Conservation (phyloP, 2,329 filamentous ascomycete genomes). For the Claviceps lovelessii region DNA sequence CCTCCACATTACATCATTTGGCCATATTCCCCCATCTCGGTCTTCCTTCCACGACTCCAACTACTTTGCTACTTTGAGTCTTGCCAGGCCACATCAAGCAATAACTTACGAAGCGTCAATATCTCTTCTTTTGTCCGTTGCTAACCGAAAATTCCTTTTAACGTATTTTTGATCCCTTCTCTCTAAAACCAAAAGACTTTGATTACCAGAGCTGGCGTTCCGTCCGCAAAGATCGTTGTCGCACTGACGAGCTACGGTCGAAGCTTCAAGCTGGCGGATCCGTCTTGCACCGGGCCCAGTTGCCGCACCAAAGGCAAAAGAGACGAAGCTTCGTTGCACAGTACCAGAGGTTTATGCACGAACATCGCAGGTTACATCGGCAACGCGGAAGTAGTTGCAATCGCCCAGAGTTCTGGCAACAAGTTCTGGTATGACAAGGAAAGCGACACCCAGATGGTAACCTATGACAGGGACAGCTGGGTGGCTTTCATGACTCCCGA, state of each 20-base stretch:
- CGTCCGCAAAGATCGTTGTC: conserved; percentile 13
- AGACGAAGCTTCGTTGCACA: conserved; percentile 6
- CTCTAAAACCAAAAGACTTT: neutral
- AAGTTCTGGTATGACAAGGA: neutral
- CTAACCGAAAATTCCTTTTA: neutral
- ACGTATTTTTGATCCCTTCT: too few species aligned
- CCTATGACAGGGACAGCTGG: neutral
- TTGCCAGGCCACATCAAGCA: too few species aligned
- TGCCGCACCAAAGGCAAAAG: conserved; percentile 10
- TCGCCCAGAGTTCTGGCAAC: neutral
- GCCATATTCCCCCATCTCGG: neutral
- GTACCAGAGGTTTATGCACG: conserved; percentile 12
- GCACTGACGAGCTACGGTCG: conserved; percentile 16
- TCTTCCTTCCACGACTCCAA: neutral
- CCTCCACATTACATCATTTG: too few species aligned
- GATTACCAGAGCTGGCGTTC: conserved; percentile 14
- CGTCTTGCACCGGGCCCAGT: conserved; percentile 10
- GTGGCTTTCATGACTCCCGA: conserved; percentile 1
- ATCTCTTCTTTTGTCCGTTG: neutral
- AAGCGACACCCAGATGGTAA: neutral
- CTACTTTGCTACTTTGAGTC: too few species aligned
- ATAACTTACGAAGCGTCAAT: neutral
- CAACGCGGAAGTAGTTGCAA: conserved; percentile 13
- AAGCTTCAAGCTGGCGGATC: conserved; percentile 14
- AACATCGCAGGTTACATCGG: conserved; percentile 13